Evolutionary conservation across 2,329 filamentous ascomycete species (phyloP).

Genomic region (Lachnellula suecica): DNA sequence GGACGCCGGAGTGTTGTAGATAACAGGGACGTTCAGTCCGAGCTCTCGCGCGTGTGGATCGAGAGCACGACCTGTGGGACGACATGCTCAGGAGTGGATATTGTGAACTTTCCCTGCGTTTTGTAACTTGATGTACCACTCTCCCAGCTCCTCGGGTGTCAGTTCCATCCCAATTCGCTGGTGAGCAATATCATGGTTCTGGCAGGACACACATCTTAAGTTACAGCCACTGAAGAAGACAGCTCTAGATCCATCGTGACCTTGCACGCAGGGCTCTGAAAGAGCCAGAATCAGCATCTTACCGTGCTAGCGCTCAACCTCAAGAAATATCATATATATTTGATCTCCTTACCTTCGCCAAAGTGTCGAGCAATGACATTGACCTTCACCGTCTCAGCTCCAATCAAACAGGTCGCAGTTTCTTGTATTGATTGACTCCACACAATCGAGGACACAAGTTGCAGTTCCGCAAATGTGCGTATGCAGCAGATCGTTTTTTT

Average conservation of each 20-base stretch:
- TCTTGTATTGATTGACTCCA: slow-evolving; percentile 78
- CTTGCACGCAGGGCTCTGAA: slow-evolving; percentile 74
- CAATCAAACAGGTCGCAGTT: slow-evolving; percentile 77
- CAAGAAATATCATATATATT: slow-evolving; percentile 2
- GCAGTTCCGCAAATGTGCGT: slow-evolving; percentile 74
- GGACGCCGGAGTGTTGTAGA: slow-evolving; percentile 84
- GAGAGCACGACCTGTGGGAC: slow-evolving; percentile 79
- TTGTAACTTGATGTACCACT: slow-evolving; percentile 83
- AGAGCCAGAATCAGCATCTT: slow-evolving; percentile 1
- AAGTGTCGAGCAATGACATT: slow-evolving; percentile 86
- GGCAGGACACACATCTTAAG: slow-evolving; percentile 66
- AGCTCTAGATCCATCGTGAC: slow-evolving; percentile 75
- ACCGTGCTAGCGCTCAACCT: neutral
- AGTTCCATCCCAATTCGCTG: slow-evolving; percentile 79
- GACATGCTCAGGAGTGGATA: slow-evolving; percentile 83
- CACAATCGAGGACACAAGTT: slow-evolving; percentile 79
- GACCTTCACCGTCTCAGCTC: slow-evolving; percentile 70
- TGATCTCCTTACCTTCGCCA: slow-evolving; percentile 60
- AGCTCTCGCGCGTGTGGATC: slow-evolving; percentile 71
- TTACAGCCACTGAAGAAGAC: slow-evolving; percentile 61
- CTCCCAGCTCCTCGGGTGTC: slow-evolving; percentile 73
- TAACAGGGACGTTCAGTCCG: slow-evolving; percentile 69
- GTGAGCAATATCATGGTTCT: slow-evolving; percentile 83
- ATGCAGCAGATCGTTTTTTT: slow-evolving; percentile 71
- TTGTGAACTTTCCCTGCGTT: slow-evolving; percentile 81